Evolutionary conservation across 345 rosid genomes (phyloP).

Genomic region (Euphorbia pulcherrima): DNA sequence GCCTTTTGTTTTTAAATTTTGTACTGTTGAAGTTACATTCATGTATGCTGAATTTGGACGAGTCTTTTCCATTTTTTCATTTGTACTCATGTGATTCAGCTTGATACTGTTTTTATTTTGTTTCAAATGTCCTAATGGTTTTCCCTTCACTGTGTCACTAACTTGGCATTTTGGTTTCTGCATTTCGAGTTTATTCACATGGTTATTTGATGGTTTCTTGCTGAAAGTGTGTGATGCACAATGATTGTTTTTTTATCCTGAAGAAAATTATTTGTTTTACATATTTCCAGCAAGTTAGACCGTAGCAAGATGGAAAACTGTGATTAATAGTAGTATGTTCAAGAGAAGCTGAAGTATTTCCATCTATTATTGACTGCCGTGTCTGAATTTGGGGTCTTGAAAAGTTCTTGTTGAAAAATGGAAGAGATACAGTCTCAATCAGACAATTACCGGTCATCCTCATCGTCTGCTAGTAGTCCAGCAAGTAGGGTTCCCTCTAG

Average conservation of each 20-base stretch:
- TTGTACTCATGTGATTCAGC: too few relatives aligned
- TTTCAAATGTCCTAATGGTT: not conserved
- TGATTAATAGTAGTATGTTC: slow-evolving; percentile 1
- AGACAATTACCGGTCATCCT: slow-evolving; percentile 90
- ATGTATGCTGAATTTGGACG: not conserved
- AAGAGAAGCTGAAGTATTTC: slow-evolving; percentile 17
- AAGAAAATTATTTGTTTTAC: too few relatives aligned
- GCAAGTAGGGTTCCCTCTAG: slow-evolving; percentile 93
- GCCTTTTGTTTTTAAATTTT: not conserved
- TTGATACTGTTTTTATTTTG: not conserved
- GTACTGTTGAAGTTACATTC: not conserved
- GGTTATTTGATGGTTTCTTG: not conserved
- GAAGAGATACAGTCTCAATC: slow-evolving; percentile 98
- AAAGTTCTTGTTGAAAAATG: slow-evolving; percentile 37
- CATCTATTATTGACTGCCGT: slow-evolving; percentile 9
- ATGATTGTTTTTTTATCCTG: too few relatives aligned
- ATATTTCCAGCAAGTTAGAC: not conserved
- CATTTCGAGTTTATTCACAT: not conserved
- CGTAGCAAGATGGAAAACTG: not conserved
- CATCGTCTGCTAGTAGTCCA: slow-evolving; percentile 98
- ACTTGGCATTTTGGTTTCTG: not conserved
- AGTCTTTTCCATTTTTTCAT: too few relatives aligned
- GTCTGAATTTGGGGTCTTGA: slow-evolving; percentile 19
- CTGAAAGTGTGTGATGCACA: not conserved
- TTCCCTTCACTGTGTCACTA: not conserved